A percentile compares a stretch with the other conserved stretches of the same genome.
phyloP scores from a whole-genome alignment of 2,329 filamentous ascomycete species.

The Penicillium sp. region DNA sequence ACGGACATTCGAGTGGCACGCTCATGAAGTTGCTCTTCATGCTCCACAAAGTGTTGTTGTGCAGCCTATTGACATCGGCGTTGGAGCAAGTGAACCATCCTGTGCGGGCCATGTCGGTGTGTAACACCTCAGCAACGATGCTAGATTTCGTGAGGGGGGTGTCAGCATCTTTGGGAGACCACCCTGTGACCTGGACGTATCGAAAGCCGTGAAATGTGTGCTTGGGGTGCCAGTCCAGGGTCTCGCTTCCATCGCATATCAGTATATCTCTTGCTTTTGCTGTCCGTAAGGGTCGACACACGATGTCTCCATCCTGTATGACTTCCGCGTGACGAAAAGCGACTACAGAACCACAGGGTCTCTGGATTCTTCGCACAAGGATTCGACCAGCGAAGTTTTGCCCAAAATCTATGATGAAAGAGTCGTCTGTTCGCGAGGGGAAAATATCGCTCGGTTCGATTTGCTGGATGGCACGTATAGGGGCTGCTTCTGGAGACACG shows the following conservation, averaged over 20 bases:
- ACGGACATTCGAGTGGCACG: slow-evolving; percentile 63
- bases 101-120: slow-evolving; percentile 57
- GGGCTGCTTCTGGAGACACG: slow-evolving; percentile 49
- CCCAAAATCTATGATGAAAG: slow-evolving; percentile 60
- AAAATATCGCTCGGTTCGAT: slow-evolving; percentile 33
- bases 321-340: slow-evolving; percentile 59
- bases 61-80: slow-evolving; percentile 56
- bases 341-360: slow-evolving; percentile 22
- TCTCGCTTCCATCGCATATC: slow-evolving; percentile 35
- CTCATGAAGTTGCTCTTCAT: slow-evolving; percentile 64
- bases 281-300: slow-evolving; percentile 48
- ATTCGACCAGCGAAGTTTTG: slow-evolving; percentile 62
- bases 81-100: slow-evolving; percentile 60
- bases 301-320: slow-evolving; percentile 53
- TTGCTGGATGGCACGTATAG: slow-evolving; percentile 45
- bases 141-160: slow-evolving; percentile 25
- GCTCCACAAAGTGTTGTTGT: slow-evolving; percentile 60
- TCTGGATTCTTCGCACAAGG: slow-evolving; percentile 35
- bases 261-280: slow-evolving; percentile 51
- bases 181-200: slow-evolving; percentile 51
- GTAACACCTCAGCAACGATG: slow-evolving; percentile 49
- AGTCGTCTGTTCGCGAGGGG: slow-evolving; percentile 49
- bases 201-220: slow-evolving; percentile 61
- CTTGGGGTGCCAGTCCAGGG: slow-evolving; percentile 48
- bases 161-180: no score